Evolutionary conservation across 1,139 yeast genomes (phyloP).

Genomic region (Nakaseomyces kungkrabaensis): DNA sequence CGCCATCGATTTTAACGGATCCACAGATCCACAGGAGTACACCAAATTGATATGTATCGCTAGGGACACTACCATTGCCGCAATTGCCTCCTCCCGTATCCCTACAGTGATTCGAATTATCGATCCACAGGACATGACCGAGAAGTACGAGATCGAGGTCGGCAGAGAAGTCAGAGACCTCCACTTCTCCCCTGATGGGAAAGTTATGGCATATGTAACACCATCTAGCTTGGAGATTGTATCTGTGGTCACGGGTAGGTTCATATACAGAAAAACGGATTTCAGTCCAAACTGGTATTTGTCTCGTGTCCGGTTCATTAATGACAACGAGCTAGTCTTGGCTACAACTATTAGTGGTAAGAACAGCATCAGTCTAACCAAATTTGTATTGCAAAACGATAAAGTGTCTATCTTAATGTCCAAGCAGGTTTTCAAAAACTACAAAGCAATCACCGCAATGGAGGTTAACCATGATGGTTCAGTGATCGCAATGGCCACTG

Average conservation of each 20-base stretch:
- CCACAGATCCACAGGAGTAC: slow-evolving; percentile 41
- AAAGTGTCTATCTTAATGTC: slow-evolving; percentile 33
- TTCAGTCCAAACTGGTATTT: slow-evolving; percentile 33
- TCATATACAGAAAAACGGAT: slow-evolving; percentile 31
- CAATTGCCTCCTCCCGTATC: slow-evolving; percentile 47
- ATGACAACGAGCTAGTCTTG: slow-evolving; percentile 45
- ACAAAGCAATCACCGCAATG: slow-evolving; percentile 61
- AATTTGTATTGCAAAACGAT: slow-evolving; percentile 25
- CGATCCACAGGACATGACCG: slow-evolving; percentile 46
- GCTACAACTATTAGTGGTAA: slow-evolving; percentile 36
- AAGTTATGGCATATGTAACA: slow-evolving; percentile 49
- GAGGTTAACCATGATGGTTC: slow-evolving; percentile 39
- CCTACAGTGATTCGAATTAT: slow-evolving; percentile 54
- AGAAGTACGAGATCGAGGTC: slow-evolving; percentile 43
- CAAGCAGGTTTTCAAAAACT: slow-evolving; percentile 40
- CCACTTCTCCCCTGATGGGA: slow-evolving; percentile 40
- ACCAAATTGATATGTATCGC: slow-evolving; percentile 50
- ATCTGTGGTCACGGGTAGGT: slow-evolving; percentile 33
- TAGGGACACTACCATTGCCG: slow-evolving; percentile 46
- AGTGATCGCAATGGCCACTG: slow-evolving; percentile 63
- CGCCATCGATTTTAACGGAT: slow-evolving; percentile 37
- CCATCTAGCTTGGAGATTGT: slow-evolving; percentile 44
- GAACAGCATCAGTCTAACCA: slow-evolving; percentile 31
- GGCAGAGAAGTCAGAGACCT: slow-evolving; percentile 45
- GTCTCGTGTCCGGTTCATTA: slow-evolving; percentile 52